A percentile compares a stretch with the other conserved stretches of the same genome.
These are phyloP conservation scores for Lantana camara DNA, from an alignment of 257 asterid genomes.

Conservation along the genomic window DNA sequence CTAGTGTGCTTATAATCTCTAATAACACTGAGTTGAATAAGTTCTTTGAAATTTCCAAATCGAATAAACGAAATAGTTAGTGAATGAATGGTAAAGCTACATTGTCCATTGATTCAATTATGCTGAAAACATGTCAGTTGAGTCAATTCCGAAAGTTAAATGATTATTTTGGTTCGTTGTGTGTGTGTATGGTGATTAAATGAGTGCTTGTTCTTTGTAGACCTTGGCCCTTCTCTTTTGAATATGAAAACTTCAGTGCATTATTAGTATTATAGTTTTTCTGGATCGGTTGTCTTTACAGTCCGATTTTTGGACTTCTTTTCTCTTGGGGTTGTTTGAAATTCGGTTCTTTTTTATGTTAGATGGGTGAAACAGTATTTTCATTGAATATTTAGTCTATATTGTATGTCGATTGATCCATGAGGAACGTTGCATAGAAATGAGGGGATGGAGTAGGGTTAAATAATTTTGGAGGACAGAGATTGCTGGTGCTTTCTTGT, in stretches of 20 bases:
- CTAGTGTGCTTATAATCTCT: no score
- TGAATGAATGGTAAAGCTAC: no score
- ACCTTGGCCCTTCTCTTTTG: background rate
- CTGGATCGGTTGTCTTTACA: background rate
- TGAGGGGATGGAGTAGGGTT: background rate
- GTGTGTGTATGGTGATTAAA: background rate
- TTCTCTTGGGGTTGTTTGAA: no score
- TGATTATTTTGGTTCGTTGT: no score
- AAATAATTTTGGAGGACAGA: no score
- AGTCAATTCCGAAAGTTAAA: no score
- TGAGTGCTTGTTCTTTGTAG: background rate
- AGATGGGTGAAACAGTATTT: slow-evolving; percentile 2
- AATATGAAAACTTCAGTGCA: background rate
- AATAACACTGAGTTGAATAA: no score
- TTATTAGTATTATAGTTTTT: no score
- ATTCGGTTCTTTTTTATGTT: background rate
- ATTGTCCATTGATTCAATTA: no score
- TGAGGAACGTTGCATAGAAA: slow-evolving; percentile 1
- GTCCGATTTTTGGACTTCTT: background rate
- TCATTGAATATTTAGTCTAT: background rate
- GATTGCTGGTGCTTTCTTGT: background rate
- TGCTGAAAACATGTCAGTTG: no score
- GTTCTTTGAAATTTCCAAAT: no score
- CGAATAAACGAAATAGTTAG: no score
- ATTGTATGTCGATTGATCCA: background rate